Conservation (phyloP, 75 land plant genomes). For the Sequoia sempervirens region DNA sequence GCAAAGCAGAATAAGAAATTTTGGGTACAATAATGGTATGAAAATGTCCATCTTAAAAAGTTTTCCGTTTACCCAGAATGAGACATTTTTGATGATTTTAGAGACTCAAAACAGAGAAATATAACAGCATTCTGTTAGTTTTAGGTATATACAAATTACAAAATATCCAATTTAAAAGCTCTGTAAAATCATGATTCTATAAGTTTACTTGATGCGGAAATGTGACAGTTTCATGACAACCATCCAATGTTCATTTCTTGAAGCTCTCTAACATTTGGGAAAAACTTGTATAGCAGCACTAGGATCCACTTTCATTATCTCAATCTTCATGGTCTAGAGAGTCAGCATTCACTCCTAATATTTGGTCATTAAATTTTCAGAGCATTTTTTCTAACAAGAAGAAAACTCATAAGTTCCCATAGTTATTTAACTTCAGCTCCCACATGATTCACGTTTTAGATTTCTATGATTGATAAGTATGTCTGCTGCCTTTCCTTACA, state of each 20-base stretch:
- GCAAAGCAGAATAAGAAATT: neutral
- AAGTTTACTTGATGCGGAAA: too few species aligned
- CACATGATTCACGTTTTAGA: neutral
- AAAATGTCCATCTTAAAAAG: neutral
- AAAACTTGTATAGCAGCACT: neutral
- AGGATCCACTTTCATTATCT: neutral
- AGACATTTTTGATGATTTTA: neutral
- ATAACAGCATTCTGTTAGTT: neutral
- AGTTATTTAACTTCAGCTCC: neutral
- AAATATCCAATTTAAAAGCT: neutral
- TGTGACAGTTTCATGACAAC: too few species aligned
- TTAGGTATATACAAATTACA: neutral
- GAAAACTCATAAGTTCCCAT: neutral
- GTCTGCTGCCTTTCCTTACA: neutral
- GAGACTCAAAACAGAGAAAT: neutral
- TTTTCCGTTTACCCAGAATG: neutral
- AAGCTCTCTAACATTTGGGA: neutral
- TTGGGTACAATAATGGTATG: neutral
- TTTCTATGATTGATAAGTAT: too few species aligned
- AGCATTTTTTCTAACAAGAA: neutral
- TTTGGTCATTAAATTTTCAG: neutral
- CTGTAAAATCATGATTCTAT: too few species aligned
- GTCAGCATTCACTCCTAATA: neutral
- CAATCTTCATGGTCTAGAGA: neutral
- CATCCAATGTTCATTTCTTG: neutral